Percentiles rank a stretch among this genome's conserved stretches.
Evolutionary conservation across 2,329 filamentous ascomycete genomes (phyloP).

Genomic region (Juglanconis juglandina): DNA sequence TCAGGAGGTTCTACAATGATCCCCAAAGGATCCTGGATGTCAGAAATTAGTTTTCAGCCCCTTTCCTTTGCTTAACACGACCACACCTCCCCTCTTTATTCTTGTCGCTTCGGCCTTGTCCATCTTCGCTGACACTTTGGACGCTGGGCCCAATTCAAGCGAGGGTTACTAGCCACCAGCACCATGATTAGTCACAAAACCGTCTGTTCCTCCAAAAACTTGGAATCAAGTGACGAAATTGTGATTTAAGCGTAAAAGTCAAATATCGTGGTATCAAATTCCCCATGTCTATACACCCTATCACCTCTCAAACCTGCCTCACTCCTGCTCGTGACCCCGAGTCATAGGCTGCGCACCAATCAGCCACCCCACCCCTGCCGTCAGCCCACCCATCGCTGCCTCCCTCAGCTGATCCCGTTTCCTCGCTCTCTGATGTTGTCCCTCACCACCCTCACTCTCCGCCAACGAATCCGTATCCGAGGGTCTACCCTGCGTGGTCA

Average conservation of each 20-base stretch:
- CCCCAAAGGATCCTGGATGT: too few relatives aligned
- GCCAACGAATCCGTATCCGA: constrained; percentile 21
- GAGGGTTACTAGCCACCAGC: too few relatives aligned
- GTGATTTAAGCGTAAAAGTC: not conserved
- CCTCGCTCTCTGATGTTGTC: constrained; percentile 42
- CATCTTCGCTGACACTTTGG: too few relatives aligned
- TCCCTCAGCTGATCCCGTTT: constrained; percentile 71
- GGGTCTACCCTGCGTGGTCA: constrained; percentile 37
- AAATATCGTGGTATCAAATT: not conserved
- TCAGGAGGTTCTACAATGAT: too few relatives aligned
- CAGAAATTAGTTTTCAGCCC: too few relatives aligned
- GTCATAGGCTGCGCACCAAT: constrained; percentile 52
- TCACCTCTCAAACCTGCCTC: not conserved
- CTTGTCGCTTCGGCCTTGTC: too few relatives aligned
- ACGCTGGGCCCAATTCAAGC: too few relatives aligned
- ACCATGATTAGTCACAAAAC: too few relatives aligned
- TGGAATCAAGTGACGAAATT: not conserved
- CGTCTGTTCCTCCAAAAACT: too few relatives aligned
- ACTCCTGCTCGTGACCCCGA: constrained; percentile 27
- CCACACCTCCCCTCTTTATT: too few relatives aligned
- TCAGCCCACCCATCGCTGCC: constrained; percentile 63
- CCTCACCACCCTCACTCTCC: not conserved
- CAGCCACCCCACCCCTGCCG: constrained; percentile 65
- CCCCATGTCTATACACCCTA: not conserved
- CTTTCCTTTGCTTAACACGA: too few relatives aligned